Evolutionary conservation across 2,329 filamentous ascomycete genomes (phyloP).

Genomic region (Penicillium italicum): DNA sequence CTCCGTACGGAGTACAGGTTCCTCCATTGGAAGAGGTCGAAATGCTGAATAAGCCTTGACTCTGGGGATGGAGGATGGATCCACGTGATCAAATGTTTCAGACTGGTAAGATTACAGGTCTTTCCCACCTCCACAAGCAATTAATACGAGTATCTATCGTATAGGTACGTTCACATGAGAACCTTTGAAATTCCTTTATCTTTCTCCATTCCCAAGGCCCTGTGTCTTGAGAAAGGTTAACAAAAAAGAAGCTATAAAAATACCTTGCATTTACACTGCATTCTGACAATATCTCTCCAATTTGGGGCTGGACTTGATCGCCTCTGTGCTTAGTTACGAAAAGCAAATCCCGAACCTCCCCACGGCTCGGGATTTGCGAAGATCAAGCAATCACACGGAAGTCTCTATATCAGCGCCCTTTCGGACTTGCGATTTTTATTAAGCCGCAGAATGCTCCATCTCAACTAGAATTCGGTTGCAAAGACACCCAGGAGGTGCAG

Average conservation of each 20-base stretch:
- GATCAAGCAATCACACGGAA: slow-evolving; percentile 30
- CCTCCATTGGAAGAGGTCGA: no score
- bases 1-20: no score
- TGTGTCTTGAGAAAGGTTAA: not conserved
- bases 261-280: not conserved
- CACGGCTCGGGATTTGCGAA: slow-evolving; percentile 35
- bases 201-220: not conserved
- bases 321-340: not conserved
- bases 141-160: not conserved
- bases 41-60: no score
- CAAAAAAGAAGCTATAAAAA: not conserved
- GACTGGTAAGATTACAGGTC: not conserved
- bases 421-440: slow-evolving; percentile 1
- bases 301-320: not conserved
- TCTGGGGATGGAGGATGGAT: no score
- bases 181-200: not conserved
- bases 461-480: not conserved
- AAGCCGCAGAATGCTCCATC: slow-evolving; percentile 1
- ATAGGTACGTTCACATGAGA: not conserved
- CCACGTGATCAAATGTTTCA: not conserved
- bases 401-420: slow-evolving; percentile 32
- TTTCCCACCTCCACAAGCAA: not conserved
- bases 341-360: slow-evolving; percentile 35
- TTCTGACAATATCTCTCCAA: slow-evolving; percentile 14
- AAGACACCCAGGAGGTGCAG: not conserved